Conservation (phyloP, 2,329 filamentous ascomycete species). For the Grosmannia clavigera region DNA sequence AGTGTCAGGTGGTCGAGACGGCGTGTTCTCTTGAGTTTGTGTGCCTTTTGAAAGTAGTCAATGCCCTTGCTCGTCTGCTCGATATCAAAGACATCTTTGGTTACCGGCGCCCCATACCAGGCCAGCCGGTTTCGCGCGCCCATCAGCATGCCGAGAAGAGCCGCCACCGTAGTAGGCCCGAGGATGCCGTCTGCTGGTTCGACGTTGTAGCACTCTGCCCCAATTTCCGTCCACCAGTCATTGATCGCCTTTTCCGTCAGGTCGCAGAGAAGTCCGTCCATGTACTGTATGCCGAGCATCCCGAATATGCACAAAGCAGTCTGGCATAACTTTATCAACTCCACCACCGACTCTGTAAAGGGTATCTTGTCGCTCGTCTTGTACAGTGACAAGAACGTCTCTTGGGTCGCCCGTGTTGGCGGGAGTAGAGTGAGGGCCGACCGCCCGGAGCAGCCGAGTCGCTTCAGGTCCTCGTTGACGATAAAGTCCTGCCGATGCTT, state of each 20-base stretch:
- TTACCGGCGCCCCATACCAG: constrained; percentile 69
- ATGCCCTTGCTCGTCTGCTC: constrained; percentile 73
- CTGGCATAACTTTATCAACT: constrained; percentile 86
- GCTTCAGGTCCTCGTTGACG: constrained; percentile 88
- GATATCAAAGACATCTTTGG: constrained; percentile 86
- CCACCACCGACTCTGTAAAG: constrained; percentile 65
- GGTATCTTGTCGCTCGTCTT: constrained; percentile 73
- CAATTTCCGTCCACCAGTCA: constrained; percentile 95
- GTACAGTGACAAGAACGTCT: constrained; percentile 88
- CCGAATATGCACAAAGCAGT: constrained; percentile 79
- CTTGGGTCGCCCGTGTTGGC: constrained; percentile 69
- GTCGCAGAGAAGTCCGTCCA: constrained; percentile 86
- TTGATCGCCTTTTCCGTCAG: constrained; percentile 79
- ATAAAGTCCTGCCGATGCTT: constrained; percentile 76
- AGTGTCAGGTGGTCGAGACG: constrained; percentile 75
- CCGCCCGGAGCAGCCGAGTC: constrained; percentile 81
- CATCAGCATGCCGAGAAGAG: constrained; percentile 74
- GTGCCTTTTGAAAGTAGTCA: constrained; percentile 76
- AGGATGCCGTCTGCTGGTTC: constrained; percentile 89
- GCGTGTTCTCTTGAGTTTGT: constrained; percentile 66
- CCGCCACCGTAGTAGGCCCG: constrained; percentile 82
- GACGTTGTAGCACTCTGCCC: constrained; percentile 80
- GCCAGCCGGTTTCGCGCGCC: constrained; percentile 83
- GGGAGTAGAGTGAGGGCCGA: constrained; percentile 70
- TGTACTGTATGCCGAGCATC: constrained; percentile 76